Evolutionary conservation across 768 basidiomycete species (phyloP).

Genomic region (Russula dissimulans): DNA sequence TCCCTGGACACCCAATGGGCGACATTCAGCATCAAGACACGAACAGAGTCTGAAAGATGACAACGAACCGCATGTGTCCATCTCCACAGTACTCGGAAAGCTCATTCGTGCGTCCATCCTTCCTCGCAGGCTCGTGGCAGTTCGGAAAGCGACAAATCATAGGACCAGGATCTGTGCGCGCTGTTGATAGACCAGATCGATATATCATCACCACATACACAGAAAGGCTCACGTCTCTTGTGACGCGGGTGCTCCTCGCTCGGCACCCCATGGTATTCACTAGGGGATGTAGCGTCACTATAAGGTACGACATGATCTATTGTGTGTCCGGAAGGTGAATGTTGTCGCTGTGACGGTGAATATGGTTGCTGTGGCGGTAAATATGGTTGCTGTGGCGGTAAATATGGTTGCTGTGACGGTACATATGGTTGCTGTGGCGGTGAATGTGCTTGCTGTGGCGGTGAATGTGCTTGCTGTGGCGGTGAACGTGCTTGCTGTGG

Average conservation of each 20-base stretch:
- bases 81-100: slow-evolving; percentile 1
- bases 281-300: not conserved
- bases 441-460: too few relatives aligned
- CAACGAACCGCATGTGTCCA: slow-evolving; percentile 5
- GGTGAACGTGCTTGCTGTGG: too few relatives aligned
- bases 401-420: too few relatives aligned
- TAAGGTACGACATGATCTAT: too few relatives aligned
- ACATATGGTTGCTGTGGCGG: too few relatives aligned
- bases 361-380: too few relatives aligned
- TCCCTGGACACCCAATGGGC: not conserved
- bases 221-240: not conserved
- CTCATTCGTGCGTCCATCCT: not conserved
- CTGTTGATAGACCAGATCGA: not conserved
- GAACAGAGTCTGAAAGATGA: not conserved
- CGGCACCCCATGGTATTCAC: not conserved
- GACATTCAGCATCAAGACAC: not conserved
- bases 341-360: too few relatives aligned
- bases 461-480: too few relatives aligned
- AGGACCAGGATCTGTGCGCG: not conserved
- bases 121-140: not conserved
- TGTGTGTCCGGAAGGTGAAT: too few relatives aligned
- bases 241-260: not conserved
- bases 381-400: too few relatives aligned
- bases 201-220: not conserved
- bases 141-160: not conserved